These are phyloP conservation scores for Stentor coeruleus DNA, from an alignment of 73 alveolate genomes.

Conservation along the genomic window DNA sequence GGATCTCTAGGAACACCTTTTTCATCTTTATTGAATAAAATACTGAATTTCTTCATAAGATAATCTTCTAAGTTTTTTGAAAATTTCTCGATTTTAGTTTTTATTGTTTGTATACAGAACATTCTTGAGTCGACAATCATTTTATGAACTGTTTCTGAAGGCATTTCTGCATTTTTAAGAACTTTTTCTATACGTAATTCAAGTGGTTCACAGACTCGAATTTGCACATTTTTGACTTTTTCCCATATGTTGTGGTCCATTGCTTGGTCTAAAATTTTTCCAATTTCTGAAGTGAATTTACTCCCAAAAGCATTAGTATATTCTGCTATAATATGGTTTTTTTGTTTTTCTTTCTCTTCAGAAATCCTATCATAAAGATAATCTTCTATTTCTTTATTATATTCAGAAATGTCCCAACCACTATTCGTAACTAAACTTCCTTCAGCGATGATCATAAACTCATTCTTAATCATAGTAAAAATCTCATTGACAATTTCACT, in stretches of 20 bases:
- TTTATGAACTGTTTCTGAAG: not conserved
- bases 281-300: not conserved
- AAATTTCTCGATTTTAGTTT: not conserved
- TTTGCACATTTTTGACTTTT: not conserved
- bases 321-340: not conserved
- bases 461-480: not conserved
- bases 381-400: not conserved
- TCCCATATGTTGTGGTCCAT: slow-evolving; percentile 7
- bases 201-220: not conserved
- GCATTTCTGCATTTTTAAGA: not conserved
- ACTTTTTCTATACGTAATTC: not conserved
- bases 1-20: slow-evolving; percentile 16
- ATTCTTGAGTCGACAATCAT: not conserved
- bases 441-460: not conserved
- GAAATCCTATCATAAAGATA: not conserved
- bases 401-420: not conserved
- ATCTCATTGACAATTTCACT: not conserved
- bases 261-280: not conserved
- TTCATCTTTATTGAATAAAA: not conserved
- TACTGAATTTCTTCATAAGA: not conserved
- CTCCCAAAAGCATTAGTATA: not conserved
- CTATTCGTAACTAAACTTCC: not conserved
- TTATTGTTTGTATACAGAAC: not conserved
- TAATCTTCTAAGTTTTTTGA: not conserved
- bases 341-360: slow-evolving; percentile 16